phyloP scores from a whole-genome alignment of 1,284 basidiomycete genomes.

The Cutaneotrichosporon sp. region DNA sequence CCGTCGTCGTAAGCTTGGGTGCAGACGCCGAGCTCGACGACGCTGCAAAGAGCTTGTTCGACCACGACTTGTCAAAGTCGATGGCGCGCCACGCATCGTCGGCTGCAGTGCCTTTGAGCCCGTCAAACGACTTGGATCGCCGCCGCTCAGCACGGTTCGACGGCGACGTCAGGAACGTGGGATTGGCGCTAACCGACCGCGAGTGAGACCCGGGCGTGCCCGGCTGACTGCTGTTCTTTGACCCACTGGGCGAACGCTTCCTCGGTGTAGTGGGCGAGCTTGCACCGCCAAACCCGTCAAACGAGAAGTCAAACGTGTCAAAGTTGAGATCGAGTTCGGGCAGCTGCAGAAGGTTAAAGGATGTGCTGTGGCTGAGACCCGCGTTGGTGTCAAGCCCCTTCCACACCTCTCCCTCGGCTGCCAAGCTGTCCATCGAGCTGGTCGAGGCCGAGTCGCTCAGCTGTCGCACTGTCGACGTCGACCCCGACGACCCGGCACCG shows the following conservation, averaged over 20 bases:
- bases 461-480: constrained; percentile 12
- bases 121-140: constrained; percentile 19
- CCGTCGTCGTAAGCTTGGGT: constrained; percentile 16
- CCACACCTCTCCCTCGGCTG: neutral
- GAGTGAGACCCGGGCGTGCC: constrained; percentile 2
- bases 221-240: neutral
- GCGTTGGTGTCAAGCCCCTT: constrained; percentile 18
- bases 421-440: neutral
- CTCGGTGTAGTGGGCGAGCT: constrained; percentile 34
- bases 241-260: neutral
- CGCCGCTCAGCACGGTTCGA: constrained; percentile 5
- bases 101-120: neutral
- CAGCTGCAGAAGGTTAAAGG: constrained; percentile 32
- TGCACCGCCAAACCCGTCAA: constrained; percentile 24
- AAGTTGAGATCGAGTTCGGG: constrained; percentile 46
- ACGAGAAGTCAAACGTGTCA: constrained; percentile 36
- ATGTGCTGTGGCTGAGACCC: no score
- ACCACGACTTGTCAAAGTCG: constrained; percentile 10
- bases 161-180: constrained; percentile 1
- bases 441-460: neutral
- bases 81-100: constrained; percentile 9
- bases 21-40: constrained; percentile 20
- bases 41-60: constrained; percentile 21
- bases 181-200: neutral
- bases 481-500: constrained; percentile 3